Percentiles rank a stretch among this genome's conserved stretches.
Conservation (phyloP, 805 yeast species). For the Candida awuae region DNA sequence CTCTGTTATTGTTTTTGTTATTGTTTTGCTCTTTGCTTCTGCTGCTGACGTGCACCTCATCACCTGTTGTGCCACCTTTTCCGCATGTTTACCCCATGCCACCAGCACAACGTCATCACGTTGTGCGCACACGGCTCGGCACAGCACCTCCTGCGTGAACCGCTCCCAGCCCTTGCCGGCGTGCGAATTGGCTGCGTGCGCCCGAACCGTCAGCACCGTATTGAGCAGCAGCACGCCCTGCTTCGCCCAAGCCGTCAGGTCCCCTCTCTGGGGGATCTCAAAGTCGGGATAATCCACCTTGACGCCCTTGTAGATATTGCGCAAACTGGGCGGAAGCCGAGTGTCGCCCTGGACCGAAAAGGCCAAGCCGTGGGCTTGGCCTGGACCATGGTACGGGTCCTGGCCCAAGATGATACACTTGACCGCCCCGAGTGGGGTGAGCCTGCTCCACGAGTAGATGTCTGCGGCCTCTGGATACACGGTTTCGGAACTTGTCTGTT, state of each 20-base stretch:
- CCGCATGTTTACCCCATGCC: slow-evolving; percentile 50
- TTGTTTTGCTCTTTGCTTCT: slow-evolving; percentile 13
- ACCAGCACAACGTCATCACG: slow-evolving; percentile 55
- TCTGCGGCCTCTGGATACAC: slow-evolving; percentile 74
- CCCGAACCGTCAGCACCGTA: slow-evolving; percentile 83
- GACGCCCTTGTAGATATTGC: slow-evolving; percentile 78
- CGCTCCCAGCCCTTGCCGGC: slow-evolving; percentile 87
- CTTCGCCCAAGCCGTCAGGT: slow-evolving; percentile 74
- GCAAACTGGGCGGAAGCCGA: slow-evolving; percentile 79
- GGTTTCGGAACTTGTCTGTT: slow-evolving; percentile 35
- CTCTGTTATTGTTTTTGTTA: slow-evolving; percentile 8
- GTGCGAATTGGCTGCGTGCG: slow-evolving; percentile 91
- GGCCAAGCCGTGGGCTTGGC: slow-evolving; percentile 96
- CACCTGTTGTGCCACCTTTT: slow-evolving; percentile 24
- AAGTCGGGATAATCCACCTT: slow-evolving; percentile 63
- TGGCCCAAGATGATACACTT: slow-evolving; percentile 85
- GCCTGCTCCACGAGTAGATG: slow-evolving; percentile 86
- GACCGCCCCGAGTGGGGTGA: slow-evolving; percentile 68
- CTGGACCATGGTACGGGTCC: slow-evolving; percentile 89
- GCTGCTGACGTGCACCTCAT: not conserved
- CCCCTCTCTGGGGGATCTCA: slow-evolving; percentile 52
- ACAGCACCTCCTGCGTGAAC: slow-evolving; percentile 74
- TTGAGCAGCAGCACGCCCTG: slow-evolving; percentile 85
- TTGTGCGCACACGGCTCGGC: not conserved
- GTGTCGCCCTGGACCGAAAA: slow-evolving; percentile 78